Percentiles rank a stretch among this genome's conserved stretches.
Conservation (phyloP, 495 filamentous ascomycete genomes). For the Aspergillus cavernicola region DNA sequence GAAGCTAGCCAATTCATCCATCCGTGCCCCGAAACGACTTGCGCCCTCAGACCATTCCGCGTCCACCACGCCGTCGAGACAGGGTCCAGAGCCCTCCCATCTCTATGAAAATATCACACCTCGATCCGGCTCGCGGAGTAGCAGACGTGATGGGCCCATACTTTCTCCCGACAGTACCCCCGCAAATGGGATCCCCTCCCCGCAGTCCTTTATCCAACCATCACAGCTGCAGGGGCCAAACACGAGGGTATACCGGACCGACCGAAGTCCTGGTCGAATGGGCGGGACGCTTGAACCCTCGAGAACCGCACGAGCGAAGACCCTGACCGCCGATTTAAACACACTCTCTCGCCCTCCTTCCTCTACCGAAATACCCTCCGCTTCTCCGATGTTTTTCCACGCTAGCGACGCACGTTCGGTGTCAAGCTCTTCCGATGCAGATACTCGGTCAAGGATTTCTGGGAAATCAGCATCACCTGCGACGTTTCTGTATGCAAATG, state of each 20-base stretch:
- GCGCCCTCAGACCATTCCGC: constrained; percentile 31
- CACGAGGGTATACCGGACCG: constrained; percentile 28
- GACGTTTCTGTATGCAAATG: constrained; percentile 58
- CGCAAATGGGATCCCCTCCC: constrained; percentile 30
- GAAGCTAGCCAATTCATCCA: constrained; percentile 41
- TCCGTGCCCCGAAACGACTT: constrained; percentile 35
- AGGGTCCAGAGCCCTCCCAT: constrained; percentile 44
- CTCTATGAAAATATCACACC: constrained; percentile 68
- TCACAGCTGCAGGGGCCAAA: constrained; percentile 25
- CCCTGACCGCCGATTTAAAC: constrained; percentile 28
- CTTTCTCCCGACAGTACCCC: constrained; percentile 58
- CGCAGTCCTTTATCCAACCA: constrained; percentile 31
- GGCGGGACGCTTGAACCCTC: constrained; percentile 30
- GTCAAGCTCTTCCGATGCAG: constrained; percentile 23
- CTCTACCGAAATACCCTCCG: constrained; percentile 25
- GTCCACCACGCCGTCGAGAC: constrained; percentile 30
- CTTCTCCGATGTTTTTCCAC: constrained; percentile 69
- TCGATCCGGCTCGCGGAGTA: constrained; percentile 63
- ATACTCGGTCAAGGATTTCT: constrained; percentile 24
- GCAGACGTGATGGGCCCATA: constrained; percentile 59
- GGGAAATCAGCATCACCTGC: constrained; percentile 35
- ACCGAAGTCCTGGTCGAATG: constrained; percentile 37
- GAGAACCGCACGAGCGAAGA: constrained; percentile 34
- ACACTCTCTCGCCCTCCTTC: constrained; percentile 30
- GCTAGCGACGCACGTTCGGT: constrained; percentile 61